Evolutionary conservation across 768 basidiomycete genomes (phyloP), one percentile per base, ranked within the genome.

Genomic region (Boletus coccyginus): DNA sequence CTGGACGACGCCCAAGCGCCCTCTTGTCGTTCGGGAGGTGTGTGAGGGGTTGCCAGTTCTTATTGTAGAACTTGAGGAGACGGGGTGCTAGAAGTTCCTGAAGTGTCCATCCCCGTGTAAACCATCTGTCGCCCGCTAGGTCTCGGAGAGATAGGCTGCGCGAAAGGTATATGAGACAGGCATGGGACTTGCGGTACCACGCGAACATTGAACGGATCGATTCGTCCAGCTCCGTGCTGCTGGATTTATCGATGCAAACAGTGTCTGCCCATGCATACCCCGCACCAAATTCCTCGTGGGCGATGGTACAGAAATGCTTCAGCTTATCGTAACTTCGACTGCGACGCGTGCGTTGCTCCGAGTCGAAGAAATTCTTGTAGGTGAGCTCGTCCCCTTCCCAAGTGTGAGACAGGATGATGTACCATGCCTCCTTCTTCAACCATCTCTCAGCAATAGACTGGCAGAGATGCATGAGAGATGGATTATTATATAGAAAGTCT

Each of bases 201-300:
- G 36, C 12, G 41, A 62, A 64, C 65, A 66, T 66, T 0, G 65
- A 62, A 12, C 58, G 57, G 5, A 66, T 54, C 9, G 65, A 62
- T 27, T 66, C 63, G 21, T 62, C 55, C 11, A 64, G 47, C 39
- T 66, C 65, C 0, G 61, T 5, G 32, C 61, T 66, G 44, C 58
- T 66, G 21, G 35, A 33, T 24, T 56, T 64, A 45, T 64, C 56
- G 50, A 63, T 61, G 19, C 64, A 65, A 9, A 52, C 58, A 3
- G 45, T 63, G 32, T 62, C 62, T 14, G 40, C 45, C 63, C 61
- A 63, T 21, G 50, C 62, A 10, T 52, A 60, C 8, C 54, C 52
- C 10, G 42, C 35, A 2, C 43, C 36, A 19, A 38, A 50, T 21
- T 50, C 36, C 44, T 57, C 36, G 19, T 21, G 21, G 21, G 21